These are phyloP conservation scores for Trametes versicolor DNA, from an alignment of 1,284 basidiomycete genomes.

Conservation along the genomic window DNA sequence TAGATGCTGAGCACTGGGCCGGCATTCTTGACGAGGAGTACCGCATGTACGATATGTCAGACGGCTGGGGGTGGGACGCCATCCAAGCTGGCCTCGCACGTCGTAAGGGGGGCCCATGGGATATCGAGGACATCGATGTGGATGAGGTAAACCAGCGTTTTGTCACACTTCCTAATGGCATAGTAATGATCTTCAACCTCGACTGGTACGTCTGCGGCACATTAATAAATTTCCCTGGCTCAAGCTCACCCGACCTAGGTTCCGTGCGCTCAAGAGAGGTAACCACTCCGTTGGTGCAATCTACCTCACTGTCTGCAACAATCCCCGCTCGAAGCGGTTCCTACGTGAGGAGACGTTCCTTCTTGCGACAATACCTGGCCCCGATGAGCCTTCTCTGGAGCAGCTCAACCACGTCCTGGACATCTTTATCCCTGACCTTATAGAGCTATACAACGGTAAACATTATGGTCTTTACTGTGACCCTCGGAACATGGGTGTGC, in stretches of 20 bases:
- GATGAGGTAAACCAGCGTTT: slow-evolving; percentile 32
- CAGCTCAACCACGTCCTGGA: slow-evolving; percentile 26
- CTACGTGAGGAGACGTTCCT: slow-evolving; percentile 33
- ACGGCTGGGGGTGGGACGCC: slow-evolving; percentile 36
- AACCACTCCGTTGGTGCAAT: slow-evolving; percentile 34
- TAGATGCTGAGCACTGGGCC: background rate
- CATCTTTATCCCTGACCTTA: slow-evolving; percentile 1
- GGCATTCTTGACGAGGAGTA: background rate
- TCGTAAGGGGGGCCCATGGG: slow-evolving; percentile 5
- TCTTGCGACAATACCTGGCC: slow-evolving; percentile 31
- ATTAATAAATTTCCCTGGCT: too few species aligned
- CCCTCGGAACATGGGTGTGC: too few species aligned
- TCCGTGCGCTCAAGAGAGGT: slow-evolving; percentile 19
- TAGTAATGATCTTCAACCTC: slow-evolving; percentile 34
- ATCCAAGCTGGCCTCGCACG: slow-evolving; percentile 31
- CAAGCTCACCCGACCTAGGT: slow-evolving; percentile 20
- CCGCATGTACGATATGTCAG: slow-evolving; percentile 29
- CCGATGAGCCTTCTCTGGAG: slow-evolving; percentile 33
- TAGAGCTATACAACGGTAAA: background rate
- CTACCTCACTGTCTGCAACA: slow-evolving; percentile 33
- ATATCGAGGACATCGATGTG: slow-evolving; percentile 33
- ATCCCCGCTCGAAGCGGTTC: slow-evolving; percentile 29
- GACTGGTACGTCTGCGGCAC: slow-evolving; percentile 33
- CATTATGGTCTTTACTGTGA: too few species aligned
- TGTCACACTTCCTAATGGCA: slow-evolving; percentile 33